Percentiles rank a stretch among this genome's conserved stretches.
Evolutionary conservation across 2,329 filamentous ascomycete genomes (phyloP).

Genomic region (Amesomyces nigricolor): DNA sequence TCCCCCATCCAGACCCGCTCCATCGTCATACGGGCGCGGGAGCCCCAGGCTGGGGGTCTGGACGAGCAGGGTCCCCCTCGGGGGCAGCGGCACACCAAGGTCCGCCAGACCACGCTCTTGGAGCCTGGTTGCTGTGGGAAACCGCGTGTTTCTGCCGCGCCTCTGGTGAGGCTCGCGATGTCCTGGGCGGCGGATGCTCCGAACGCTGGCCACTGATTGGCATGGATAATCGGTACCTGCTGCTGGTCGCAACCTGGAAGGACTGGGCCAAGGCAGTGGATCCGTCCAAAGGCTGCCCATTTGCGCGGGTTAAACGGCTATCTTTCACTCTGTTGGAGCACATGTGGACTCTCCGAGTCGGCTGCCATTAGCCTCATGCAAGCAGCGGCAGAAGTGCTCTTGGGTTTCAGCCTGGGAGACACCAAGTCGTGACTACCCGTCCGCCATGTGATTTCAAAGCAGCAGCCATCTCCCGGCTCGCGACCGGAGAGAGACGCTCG

Average conservation of each 20-base stretch:
- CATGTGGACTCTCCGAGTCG: constrained; percentile 20
- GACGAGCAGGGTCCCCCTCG: constrained; percentile 11
- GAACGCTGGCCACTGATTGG: constrained; percentile 18
- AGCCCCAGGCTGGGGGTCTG: constrained; percentile 5
- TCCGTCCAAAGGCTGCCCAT: constrained; percentile 17
- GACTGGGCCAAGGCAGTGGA: constrained; percentile 20
- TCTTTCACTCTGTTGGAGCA: constrained; percentile 18
- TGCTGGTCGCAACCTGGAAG: constrained; percentile 9
- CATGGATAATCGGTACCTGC: constrained; percentile 22
- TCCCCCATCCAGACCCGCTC: constrained; percentile 22
- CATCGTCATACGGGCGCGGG: constrained; percentile 20
- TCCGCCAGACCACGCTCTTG: constrained; percentile 11
- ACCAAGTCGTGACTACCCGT: not conserved
- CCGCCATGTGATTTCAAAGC: not conserved
- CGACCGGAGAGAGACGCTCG: not conserved
- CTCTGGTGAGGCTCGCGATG: constrained; percentile 16
- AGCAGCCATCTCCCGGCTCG: constrained; percentile 1
- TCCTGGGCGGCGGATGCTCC: constrained; percentile 14
- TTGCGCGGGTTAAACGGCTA: constrained; percentile 26
- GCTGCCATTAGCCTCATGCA: constrained; percentile 11
- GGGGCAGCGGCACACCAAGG: constrained; percentile 12
- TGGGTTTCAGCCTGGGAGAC: constrained; percentile 8
- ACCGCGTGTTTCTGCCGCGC: constrained; percentile 8
- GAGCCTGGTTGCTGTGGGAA: constrained; percentile 16
- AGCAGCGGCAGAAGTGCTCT: constrained; percentile 7